Evolutionary conservation across 805 yeast species (phyloP).

Genomic region (Ogataea paraovalis): DNA sequence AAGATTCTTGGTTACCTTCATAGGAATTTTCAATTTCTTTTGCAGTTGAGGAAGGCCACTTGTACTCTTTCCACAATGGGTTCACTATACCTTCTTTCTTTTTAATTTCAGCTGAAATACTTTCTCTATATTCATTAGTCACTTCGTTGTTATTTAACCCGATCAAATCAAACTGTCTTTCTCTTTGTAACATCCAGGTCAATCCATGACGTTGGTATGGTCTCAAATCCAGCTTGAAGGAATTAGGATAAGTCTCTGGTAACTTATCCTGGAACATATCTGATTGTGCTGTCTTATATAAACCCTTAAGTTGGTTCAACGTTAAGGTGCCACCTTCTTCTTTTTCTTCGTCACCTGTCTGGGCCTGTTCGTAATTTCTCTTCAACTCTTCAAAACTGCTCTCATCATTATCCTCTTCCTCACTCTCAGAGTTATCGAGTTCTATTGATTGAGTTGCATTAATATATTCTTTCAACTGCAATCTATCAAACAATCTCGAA

Average conservation of each 20-base stretch:
- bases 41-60: conserved; percentile 62
- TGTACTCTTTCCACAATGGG: conserved; percentile 80
- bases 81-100: conserved; percentile 54
- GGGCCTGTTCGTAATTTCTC: conserved; percentile 7
- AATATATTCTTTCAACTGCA: conserved; percentile 5
- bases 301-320: conserved; percentile 68
- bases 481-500: conserved; percentile 12
- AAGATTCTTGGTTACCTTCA: conserved; percentile 22
- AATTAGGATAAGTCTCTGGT: conserved; percentile 58
- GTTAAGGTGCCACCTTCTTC: conserved; percentile 33
- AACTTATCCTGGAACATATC: conserved; percentile 41
- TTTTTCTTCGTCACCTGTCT: conserved; percentile 3
- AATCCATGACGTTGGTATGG: conserved; percentile 82
- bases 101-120: conserved; percentile 23
- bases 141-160: conserved; percentile 30
- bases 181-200: conserved; percentile 86
- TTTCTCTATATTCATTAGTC: conserved; percentile 18
- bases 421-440: neutral
- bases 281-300: conserved; percentile 66
- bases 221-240: conserved; percentile 58
- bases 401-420: conserved; percentile 12
- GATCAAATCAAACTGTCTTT: conserved; percentile 51
- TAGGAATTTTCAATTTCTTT: neutral
- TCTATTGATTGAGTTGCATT: neutral
- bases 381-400: conserved; percentile 16